These are phyloP conservation scores for Xylariaceae sp. DNA, from an alignment of 2,329 filamentous ascomycete species.

Conservation along the genomic window DNA sequence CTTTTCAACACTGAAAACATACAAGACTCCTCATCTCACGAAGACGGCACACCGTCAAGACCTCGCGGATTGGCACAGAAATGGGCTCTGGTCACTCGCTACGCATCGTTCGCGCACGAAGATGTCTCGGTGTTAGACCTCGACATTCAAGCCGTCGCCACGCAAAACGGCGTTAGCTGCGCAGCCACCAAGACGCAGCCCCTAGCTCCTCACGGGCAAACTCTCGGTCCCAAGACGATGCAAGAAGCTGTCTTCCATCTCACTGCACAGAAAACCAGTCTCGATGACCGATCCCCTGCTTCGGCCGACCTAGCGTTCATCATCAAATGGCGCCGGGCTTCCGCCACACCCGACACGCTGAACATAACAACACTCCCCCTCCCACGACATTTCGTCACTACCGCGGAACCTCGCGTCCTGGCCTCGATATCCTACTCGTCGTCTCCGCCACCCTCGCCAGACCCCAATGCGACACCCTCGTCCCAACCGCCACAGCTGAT, in stretches of 20 bases:
- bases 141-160: constrained; percentile 56
- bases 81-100: constrained; percentile 73
- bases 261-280: constrained; percentile 67
- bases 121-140: constrained; percentile 62
- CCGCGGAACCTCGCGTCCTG: constrained; percentile 82
- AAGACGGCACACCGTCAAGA: constrained; percentile 24
- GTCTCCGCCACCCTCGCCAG: constrained; percentile 20
- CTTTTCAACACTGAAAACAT: constrained; percentile 66
- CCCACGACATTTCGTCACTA: constrained; percentile 75
- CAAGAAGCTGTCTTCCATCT: constrained; percentile 70
- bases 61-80: constrained; percentile 67
- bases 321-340: constrained; percentile 69
- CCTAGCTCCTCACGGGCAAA: constrained; percentile 39
- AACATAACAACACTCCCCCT: constrained; percentile 70
- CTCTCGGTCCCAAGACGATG: constrained; percentile 63
- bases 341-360: constrained; percentile 23
- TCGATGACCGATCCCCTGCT: constrained; percentile 78
- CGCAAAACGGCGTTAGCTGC: constrained; percentile 61
- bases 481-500: constrained; percentile 36
- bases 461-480: constrained; percentile 17
- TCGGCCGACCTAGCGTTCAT: constrained; percentile 70
- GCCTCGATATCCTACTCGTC: constrained; percentile 48
- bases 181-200: constrained; percentile 38
- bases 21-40: constrained; percentile 30
- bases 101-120: constrained; percentile 73